phyloP scores from a whole-genome alignment of 306 rosid genomes.

The Myrica gale region DNA sequence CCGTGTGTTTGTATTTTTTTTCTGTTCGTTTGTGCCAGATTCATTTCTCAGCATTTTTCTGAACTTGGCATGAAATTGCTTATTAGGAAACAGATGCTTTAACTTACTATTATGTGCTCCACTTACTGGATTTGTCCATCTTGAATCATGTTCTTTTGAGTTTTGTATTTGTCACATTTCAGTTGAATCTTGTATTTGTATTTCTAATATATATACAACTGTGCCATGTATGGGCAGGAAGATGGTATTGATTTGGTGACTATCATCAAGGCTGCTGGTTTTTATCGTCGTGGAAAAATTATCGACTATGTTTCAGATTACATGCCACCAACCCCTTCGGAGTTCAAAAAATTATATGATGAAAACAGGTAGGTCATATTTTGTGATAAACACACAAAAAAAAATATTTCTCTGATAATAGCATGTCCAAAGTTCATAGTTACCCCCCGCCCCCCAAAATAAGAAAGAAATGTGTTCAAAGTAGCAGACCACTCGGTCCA shows the following conservation, averaged over 20 bases:
- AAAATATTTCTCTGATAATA: background rate
- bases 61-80: background rate
- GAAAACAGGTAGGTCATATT: slow-evolving; percentile 39
- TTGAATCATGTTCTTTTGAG: background rate
- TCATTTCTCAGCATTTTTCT: background rate
- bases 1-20: background rate
- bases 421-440: background rate
- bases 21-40: background rate
- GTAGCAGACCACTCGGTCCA: background rate
- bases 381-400: background rate
- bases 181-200: background rate
- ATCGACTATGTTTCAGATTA: slow-evolving; percentile 68
- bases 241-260: slow-evolving; percentile 59
- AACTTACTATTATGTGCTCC: background rate
- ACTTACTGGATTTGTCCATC: background rate
- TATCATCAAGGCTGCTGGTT: slow-evolving; percentile 56
- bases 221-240: slow-evolving; percentile 54
- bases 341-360: slow-evolving; percentile 39
- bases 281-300: slow-evolving; percentile 67
- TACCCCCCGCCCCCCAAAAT: too few species aligned
- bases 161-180: background rate
- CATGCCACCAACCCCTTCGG: slow-evolving; percentile 60
- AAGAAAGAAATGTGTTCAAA: too few species aligned
- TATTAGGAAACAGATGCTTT: background rate
- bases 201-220: background rate